Evolutionary conservation across 31 red algal genomes (phyloP).

Genomic region (Endocladia muricata): DNA sequence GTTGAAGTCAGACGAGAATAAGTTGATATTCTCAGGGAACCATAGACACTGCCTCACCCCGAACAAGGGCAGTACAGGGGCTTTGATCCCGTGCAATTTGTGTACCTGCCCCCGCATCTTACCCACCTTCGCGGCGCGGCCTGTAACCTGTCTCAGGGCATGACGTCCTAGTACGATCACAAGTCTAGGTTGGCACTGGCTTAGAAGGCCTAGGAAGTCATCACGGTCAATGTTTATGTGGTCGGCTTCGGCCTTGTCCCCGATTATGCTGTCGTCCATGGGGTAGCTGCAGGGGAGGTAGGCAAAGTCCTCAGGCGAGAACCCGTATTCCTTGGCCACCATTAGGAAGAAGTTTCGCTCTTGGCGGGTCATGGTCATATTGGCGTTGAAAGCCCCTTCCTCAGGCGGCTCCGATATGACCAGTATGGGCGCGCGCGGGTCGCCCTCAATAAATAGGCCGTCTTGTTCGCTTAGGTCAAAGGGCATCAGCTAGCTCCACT

Average conservation of each 20-base stretch:
- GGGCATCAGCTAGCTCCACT: too few relatives aligned
- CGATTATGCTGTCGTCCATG: not conserved
- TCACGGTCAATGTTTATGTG: not conserved
- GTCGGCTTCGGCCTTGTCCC: too few relatives aligned
- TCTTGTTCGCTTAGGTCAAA: too few relatives aligned
- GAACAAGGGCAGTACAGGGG: not conserved
- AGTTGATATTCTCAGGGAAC: not conserved
- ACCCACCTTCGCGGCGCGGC: not conserved
- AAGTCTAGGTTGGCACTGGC: not conserved
- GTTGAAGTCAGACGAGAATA: constrained; percentile 8
- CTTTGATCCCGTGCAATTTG: not conserved
- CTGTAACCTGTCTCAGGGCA: not conserved
- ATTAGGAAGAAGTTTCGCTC: not conserved
- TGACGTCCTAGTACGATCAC: not conserved
- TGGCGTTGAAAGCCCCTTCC: not conserved
- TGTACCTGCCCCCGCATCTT: not conserved
- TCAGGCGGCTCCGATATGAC: not conserved
- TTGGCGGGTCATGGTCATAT: not conserved
- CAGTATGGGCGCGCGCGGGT: not conserved
- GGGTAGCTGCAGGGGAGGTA: not conserved
- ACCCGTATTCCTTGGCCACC: not conserved
- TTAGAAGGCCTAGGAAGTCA: not conserved
- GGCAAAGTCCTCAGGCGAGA: not conserved
- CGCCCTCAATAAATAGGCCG: not conserved
- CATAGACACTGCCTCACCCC: not conserved